Evolutionary conservation across 192 early-diverging fungal genomes (phyloP), one percentile per base, ranked within the genome.

Genomic region (Backusella macrospora): DNA sequence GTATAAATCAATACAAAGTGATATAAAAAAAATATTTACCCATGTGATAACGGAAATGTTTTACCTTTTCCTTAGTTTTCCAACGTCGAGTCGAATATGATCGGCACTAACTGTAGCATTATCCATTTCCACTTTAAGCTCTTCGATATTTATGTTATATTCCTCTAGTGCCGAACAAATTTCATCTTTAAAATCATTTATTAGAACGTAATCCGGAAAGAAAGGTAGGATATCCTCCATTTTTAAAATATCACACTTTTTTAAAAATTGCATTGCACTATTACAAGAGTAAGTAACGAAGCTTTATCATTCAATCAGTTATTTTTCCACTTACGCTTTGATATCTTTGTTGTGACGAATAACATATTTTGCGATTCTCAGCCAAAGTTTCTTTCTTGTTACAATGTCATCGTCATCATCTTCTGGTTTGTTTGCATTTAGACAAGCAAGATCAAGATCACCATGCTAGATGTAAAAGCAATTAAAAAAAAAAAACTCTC

Each of bases 211-310:
- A 73, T 98, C 98, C 0, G 97, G 98, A 77, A 99, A 99, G 79
- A 94, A 96, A 6, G 96, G 97, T 67, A 99, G 80, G 68, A 99
- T 94, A 78, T 99, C 96, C 75, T 97, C 96, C 59, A 99, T 94
- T 59, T 93, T 94, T 48, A 96, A 83, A 7, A 96, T 76, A 46
- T 96, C 92, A 34, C 92, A 91, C 44, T 91, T 83, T 34, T 87
- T 86, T 69, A 96, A 77, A 71, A 95, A 91, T 15, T 92, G 87
- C 85, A 98, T 94, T 13, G 95, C 98, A 7, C 92, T 93, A 72
- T 44, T 49, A 37, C 45, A 47, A 70, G 13, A 21, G 39, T 44
- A 12, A 40, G 29, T 42, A 70, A 76, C 16, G 14, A 10, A 13
- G 8, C 48, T 14, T 9, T 13, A 45, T 2, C 6, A 23, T 18